Evolutionary conservation across 2,329 filamentous ascomycete species (phyloP), one percentile per base, ranked within the genome.

Genomic region (Orbilia brochopaga): DNA sequence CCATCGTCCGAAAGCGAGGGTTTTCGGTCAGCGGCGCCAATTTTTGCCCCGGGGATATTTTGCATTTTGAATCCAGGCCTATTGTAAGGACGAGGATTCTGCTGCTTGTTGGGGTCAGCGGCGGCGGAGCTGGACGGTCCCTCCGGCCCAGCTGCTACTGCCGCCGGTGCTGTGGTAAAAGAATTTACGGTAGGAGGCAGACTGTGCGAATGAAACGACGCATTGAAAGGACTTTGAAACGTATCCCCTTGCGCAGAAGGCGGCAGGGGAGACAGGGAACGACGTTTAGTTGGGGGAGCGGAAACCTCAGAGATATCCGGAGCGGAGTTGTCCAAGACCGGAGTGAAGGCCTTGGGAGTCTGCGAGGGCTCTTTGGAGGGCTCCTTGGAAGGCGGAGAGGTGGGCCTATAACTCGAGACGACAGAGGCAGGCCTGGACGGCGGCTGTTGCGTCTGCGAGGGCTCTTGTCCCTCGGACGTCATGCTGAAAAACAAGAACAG

Each of bases 311-410:
- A 52, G 4, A 70, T 50, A 50, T 70, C 66, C 23, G 59, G 59
- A 56, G 4, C n/a, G 37, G 15, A 4, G n/a, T 44, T 63, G 8
- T 48, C 65, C 21, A 50, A 32, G 15, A 70, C 58, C 27, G 65
- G 65, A 15, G 66, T 60, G 51, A 70, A 63, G 6, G 59, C 37
- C 50, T 70, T 70, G 40, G 66, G 66, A 40, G 66, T 70, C 35
- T 70, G 66, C 55, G 66, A 70, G 50, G 53, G 66, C 32, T 70
- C 65, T n/a, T n/a, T n/a, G n/a, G 66, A 70, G 50, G 53, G 66
- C 35, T 70, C 59, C 59, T 70, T 70, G 53, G 66, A 54, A 30
- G 66, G 66, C 46, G 66, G 27, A 32, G 27, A 32, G 8, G 27
- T 8, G 8, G 27, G 27, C 27, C 27, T 32, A 8, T 3, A 32